Percentiles rank a stretch among this genome's conserved stretches.
Evolutionary conservation across 2,329 filamentous ascomycete genomes (phyloP).

Genomic region (Teratosphaeria nubilosa): DNA sequence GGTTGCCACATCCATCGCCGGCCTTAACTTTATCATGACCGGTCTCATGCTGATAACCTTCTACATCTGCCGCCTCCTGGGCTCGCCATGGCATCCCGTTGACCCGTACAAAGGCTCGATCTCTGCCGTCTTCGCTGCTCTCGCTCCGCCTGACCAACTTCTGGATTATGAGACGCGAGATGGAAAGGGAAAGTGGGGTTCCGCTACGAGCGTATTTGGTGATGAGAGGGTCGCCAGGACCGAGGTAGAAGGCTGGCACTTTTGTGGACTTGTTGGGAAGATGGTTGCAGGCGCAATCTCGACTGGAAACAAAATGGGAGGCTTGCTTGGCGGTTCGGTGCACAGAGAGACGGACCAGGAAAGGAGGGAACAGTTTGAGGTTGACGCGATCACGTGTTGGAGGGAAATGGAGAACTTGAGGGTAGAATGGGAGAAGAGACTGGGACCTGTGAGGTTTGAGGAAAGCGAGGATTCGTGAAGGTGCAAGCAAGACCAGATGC

Average conservation of each 20-base stretch:
- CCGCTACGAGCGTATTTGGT: slow-evolving; percentile 50
- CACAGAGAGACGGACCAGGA: slow-evolving; percentile 49
- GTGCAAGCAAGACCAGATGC: not conserved
- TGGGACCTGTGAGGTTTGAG: slow-evolving; percentile 28
- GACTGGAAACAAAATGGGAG: not conserved
- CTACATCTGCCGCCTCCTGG: slow-evolving; percentile 63
- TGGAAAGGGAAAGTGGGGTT: slow-evolving; percentile 64
- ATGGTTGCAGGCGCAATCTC: slow-evolving; percentile 27
- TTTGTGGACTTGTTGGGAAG: slow-evolving; percentile 47
- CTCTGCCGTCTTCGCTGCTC: slow-evolving; percentile 66
- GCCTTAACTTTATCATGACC: slow-evolving; percentile 59
- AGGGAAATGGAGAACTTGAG: slow-evolving; percentile 28
- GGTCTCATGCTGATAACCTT: slow-evolving; percentile 59
- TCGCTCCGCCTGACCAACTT: slow-evolving; percentile 55
- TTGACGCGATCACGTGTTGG: slow-evolving; percentile 49
- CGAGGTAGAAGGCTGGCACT: slow-evolving; percentile 79
- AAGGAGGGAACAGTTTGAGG: slow-evolving; percentile 61
- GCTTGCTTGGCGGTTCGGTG: slow-evolving; percentile 24
- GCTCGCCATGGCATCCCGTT: slow-evolving; percentile 80
- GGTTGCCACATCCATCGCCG: slow-evolving; percentile 70
- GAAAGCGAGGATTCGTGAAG: not conserved
- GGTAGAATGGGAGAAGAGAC: slow-evolving; percentile 28
- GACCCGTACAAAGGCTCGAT: slow-evolving; percentile 67
- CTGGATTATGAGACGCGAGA: slow-evolving; percentile 43
- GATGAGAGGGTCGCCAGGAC: slow-evolving; percentile 58